Base-by-base conservation (phyloP, 1,139 yeast genomes). In the Debaryomyces nepalensis region DNA sequence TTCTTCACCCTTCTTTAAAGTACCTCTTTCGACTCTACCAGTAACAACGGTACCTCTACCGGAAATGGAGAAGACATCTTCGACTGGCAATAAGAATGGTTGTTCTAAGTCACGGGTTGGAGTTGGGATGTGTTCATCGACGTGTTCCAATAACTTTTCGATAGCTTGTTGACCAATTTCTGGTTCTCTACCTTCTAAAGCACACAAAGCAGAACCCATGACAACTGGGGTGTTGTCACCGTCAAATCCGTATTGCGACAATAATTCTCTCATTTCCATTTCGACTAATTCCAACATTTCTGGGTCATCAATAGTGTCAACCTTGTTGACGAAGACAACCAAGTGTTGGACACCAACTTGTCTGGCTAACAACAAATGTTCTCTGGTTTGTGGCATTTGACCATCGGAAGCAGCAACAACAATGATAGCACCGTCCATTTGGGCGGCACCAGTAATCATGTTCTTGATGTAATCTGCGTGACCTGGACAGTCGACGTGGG, bases 1-100 rank as follows among this genome's bases (percentile, higher is more conserved):
- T 78, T 93, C 98, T 74, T 91, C 98, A 75, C 98, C 98, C 81
- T 91, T 90, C 84, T 88, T 89, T 70, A 93, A 81, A 55, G 82
- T 72, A 74, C 99, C 99, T 77, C 99, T 90, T 79, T 91, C 98
- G 56, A 90, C 99, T 76, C 98, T 88, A 68, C 99, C 99, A 46
- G 98, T 88, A 60, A 89, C 97, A 55, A 93, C 99, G 49, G 99
- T 93, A 76, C 99, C 99, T 84, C 99, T 91, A 74, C 99, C 99
- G 42, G 98, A 90, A 58, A 93, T 93, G 47, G 98, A 89, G 81
- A 93, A 95, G 52, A 90, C 95, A 61, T 89, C 97, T 78, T 93
- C 99, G 58, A 93, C 84, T 51, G 99, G 98, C 87, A 93, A 84
- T 73, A 93, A 75, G 81, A 93, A 95, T 55, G 98, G 95, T 74